These are phyloP conservation scores for Lentinula lateritia DNA, from an alignment of 768 basidiomycete genomes.

Conservation along the genomic window DNA sequence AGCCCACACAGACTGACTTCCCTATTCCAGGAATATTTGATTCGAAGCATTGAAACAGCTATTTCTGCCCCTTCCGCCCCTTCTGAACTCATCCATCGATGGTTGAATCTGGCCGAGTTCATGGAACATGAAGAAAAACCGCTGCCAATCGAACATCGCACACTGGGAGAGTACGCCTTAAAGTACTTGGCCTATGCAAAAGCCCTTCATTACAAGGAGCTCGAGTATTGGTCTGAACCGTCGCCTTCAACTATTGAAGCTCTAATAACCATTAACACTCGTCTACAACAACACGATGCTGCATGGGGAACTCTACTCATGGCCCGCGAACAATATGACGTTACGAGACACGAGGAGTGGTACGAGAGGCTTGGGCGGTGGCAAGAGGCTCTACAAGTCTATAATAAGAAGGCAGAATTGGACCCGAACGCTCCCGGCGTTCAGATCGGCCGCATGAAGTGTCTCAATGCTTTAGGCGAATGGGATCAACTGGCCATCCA, in stretches of 20 bases:
- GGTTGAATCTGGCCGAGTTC: slow-evolving; percentile 94
- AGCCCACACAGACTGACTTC: slow-evolving; percentile 7
- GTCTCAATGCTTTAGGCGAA: slow-evolving; percentile 94
- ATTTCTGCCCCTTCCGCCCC: slow-evolving; percentile 75
- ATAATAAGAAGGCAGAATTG: slow-evolving; percentile 71
- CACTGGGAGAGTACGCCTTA: slow-evolving; percentile 90
- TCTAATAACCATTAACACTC: slow-evolving; percentile 93
- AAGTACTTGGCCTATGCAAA: slow-evolving; percentile 95
- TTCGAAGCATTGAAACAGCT: slow-evolving; percentile 82
- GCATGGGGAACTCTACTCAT: slow-evolving; percentile 95
- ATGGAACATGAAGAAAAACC: slow-evolving; percentile 99
- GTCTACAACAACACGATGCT: slow-evolving; percentile 94
- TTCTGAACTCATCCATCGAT: slow-evolving; percentile 82
- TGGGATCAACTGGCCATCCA: slow-evolving; percentile 89
- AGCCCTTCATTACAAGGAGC: slow-evolving; percentile 96
- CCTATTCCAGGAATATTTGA: slow-evolving; percentile 77
- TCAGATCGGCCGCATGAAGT: slow-evolving; percentile 89
- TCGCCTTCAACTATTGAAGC: slow-evolving; percentile 89
- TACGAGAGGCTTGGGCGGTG: slow-evolving; percentile 94
- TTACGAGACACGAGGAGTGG: slow-evolving; percentile 95
- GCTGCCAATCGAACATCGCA: slow-evolving; percentile 88
- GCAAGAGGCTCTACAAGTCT: slow-evolving; percentile 87
- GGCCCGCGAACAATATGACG: slow-evolving; percentile 85
- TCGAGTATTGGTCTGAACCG: slow-evolving; percentile 92
- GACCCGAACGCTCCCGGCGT: slow-evolving; percentile 75